Evolutionary conservation across 139 green algal species (phyloP).

Genomic region (Tetradesmus obliquus): DNA sequence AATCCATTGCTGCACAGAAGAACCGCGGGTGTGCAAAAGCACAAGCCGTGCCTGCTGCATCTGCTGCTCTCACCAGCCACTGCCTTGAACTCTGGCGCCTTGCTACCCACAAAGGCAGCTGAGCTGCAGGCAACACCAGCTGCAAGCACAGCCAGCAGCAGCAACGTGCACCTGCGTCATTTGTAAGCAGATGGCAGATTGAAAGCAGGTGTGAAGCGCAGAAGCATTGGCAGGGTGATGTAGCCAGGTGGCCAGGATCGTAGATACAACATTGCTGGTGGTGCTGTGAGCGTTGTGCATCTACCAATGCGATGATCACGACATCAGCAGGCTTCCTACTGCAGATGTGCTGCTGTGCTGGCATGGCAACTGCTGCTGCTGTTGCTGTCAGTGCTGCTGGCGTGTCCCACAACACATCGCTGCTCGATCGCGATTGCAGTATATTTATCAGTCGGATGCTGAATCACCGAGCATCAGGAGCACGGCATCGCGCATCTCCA

Average conservation of each 20-base stretch:
- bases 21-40: not conserved
- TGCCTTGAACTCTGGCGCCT: slow-evolving; percentile 38
- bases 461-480: not conserved
- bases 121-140: not conserved
- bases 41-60: not conserved
- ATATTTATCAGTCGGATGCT: not conserved
- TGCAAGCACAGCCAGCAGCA: not conserved
- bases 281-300: not conserved
- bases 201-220: not conserved
- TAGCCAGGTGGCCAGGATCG: not conserved
- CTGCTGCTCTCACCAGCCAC: not conserved
- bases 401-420: not conserved
- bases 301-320: not conserved
- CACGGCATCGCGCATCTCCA: not conserved
- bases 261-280: not conserved
- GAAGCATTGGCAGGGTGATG: too few relatives aligned
- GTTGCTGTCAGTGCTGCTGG: not conserved
- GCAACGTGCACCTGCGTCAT: not conserved
- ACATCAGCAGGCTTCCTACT: not conserved
- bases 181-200: not conserved
- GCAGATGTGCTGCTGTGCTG: not conserved
- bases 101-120: slow-evolving; percentile 2
- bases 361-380: not conserved
- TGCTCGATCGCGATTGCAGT: not conserved
- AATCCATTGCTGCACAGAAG: too few relatives aligned